Conservation (phyloP, 345 rosid genomes). For the Gossypium ekmanianum region DNA sequence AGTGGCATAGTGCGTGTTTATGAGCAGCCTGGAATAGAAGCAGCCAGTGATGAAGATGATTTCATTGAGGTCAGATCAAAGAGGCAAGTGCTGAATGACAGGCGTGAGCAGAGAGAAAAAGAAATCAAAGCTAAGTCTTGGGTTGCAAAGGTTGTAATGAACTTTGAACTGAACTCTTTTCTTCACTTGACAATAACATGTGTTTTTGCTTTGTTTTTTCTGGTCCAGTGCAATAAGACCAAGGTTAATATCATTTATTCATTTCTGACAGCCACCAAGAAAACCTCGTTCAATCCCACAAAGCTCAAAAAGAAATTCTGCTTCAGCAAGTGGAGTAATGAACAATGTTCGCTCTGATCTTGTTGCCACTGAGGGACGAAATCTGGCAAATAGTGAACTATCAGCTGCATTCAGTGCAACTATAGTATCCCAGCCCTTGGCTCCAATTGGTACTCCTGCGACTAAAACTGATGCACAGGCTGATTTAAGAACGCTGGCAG, state of each 20-base stretch:
- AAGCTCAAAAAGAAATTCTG: conserved; percentile 44
- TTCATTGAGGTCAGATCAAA: conserved; percentile 98
- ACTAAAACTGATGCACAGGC: conserved; percentile 52
- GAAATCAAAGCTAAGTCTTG: conserved; percentile 87
- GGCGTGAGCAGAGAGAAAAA: conserved; percentile 95
- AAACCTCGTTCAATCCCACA: conserved; percentile 47
- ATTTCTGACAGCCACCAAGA: conserved; percentile 50
- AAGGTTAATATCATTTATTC: conserved; percentile 18
- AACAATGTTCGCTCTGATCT: conserved; percentile 33
- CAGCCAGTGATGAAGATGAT: conserved; percentile 89
- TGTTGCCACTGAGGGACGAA: conserved; percentile 35
- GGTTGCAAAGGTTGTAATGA: conserved; percentile 60
- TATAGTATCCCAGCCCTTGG: conserved; percentile 48
- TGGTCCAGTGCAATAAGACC: not conserved
- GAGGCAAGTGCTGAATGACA: conserved; percentile 95
- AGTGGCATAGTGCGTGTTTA: conserved; percentile 74
- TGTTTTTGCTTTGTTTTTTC: not conserved
- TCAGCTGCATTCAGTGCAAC: conserved; percentile 40
- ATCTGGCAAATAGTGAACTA: conserved; percentile 31
- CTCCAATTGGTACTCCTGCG: conserved; percentile 77
- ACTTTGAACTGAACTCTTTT: not conserved
- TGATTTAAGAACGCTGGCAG: conserved; percentile 45
- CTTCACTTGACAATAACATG: not conserved
- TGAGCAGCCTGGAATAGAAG: conserved; percentile 90
- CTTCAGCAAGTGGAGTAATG: conserved; percentile 35